Evolutionary conservation across 768 basidiomycete genomes (phyloP), one percentile per base, ranked within the genome.

Genomic region (Boletus rubescentipes): DNA sequence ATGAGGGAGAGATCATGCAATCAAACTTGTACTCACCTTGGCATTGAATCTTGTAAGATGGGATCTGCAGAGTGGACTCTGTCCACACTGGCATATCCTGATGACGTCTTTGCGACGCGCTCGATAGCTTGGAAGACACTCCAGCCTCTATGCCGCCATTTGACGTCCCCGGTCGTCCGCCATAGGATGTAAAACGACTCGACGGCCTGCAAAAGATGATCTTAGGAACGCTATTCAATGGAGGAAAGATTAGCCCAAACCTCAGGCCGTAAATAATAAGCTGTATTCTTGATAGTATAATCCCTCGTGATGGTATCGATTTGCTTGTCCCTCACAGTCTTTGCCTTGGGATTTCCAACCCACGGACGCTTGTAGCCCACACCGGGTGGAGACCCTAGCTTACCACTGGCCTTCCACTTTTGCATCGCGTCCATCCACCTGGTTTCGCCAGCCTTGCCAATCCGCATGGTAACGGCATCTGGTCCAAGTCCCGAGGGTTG

Each of bases 91-190:
- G 87, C 80, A 60, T 87, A 91, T n/a, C 86, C 89, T 37, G 67
- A 72, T 1, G 72, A 56, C 2, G 83, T 86, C 65, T 77, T 83
- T 15, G 85, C 75, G 57, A 84, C 74, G 30, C 72, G 75, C 66
- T 86, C 79, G 21, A 91, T 78, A 6, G 86, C 81, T 57, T 85
- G 72, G 61, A 87, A 91, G 35, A 91, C 81, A 30, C 64, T 67
- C 87, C 88, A 89, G 2, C 85, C 89, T 46, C 82, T 79, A 41
- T 83, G 77, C 58, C 89, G 77, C 89, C 90, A 91, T 51, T 76
- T 78, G 30, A 65, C 63, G 60, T 91, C 79, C 0, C 85, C 81
- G 2, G 89, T 91, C 9, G 79, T 77, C 41, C 80, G 80, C 83
- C 85, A 91, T 52, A 91, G 66, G 16, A 90, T 61, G 64, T 84